Conservation (phyloP, 2,329 filamentous ascomycete genomes). For the Onygenales sp. region DNA sequence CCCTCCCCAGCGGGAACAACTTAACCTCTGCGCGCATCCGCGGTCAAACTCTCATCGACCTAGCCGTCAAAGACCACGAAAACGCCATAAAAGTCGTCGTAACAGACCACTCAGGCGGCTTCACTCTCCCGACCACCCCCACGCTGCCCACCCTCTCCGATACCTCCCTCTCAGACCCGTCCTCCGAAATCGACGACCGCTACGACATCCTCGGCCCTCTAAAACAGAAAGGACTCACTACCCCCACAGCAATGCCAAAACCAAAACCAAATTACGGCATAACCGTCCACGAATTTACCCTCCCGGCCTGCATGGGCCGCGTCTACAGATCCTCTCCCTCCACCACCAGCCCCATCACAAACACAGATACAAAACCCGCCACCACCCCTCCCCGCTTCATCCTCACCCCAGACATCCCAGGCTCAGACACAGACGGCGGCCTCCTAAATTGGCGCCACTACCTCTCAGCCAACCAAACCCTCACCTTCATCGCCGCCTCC, state of each 20-base stretch:
- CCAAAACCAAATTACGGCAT: constrained; percentile 8
- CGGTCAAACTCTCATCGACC: constrained; percentile 36
- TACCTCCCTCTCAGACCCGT: constrained; percentile 14
- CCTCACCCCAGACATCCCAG: constrained; percentile 32
- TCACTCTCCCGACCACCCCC: constrained; percentile 9
- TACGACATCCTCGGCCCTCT: constrained; percentile 6
- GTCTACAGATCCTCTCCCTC: constrained; percentile 9
- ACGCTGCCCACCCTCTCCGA: constrained; percentile 6
- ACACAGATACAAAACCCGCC: neutral
- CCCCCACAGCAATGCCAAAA: neutral
- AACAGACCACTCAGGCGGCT: constrained; percentile 32
- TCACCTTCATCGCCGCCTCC: constrained; percentile 27
- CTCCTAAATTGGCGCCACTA: constrained; percentile 36
- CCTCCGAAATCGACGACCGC: constrained; percentile 22
- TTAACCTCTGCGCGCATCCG: constrained; percentile 35
- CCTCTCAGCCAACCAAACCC: constrained; percentile 30
- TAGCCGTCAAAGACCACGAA: constrained; percentile 31
- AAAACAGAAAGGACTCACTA: neutral
- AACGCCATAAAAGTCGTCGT: constrained; percentile 31
- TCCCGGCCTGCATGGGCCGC: constrained; percentile 34
- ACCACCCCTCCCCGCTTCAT: constrained; percentile 26
- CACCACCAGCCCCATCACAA: neutral
- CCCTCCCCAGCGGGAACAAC: constrained; percentile 34
- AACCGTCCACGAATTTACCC: constrained; percentile 30
- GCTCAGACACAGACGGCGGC: constrained; percentile 35